A percentile compares a stretch with the other conserved stretches of the same genome.
phyloP scores from a whole-genome alignment of 176 grass and related monocot species.

The Carex littledalei region DNA sequence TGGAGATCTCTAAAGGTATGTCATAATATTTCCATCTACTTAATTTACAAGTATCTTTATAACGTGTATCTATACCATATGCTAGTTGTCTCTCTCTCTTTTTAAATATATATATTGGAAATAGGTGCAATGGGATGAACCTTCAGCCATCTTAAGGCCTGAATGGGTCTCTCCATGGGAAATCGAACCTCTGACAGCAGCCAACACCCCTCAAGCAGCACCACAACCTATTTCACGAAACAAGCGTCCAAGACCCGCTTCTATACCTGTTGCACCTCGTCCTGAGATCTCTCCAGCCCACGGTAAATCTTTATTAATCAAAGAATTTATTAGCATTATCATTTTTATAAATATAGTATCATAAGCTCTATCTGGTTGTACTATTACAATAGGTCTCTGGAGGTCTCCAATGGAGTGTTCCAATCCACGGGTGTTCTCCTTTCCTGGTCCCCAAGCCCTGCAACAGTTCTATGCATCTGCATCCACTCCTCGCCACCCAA shows the following conservation, averaged over 20 bases:
- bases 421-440: constrained; percentile 42
- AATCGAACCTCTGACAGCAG: constrained; percentile 57
- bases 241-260: constrained; percentile 63
- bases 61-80: neutral
- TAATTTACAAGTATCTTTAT: neutral
- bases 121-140: constrained; percentile 98
- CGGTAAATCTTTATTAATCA: neutral
- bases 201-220: constrained; percentile 29
- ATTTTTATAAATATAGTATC: neutral
- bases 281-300: constrained; percentile 33
- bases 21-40: constrained; percentile 16
- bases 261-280: constrained; percentile 33
- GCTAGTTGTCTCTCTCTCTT: neutral
- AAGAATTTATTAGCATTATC: neutral
- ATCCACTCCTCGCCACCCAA: constrained; percentile 2
- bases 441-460: constrained; percentile 37
- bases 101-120: neutral
- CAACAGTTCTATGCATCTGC: constrained; percentile 29
- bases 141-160: constrained; percentile 63
- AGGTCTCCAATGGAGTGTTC: constrained; percentile 43
- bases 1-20: constrained; percentile 92
- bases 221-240: constrained; percentile 45
- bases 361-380: constrained; percentile 14
- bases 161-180: constrained; percentile 91
- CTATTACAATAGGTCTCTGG: constrained; percentile 56